phyloP scores from a whole-genome alignment of 1,284 basidiomycete species.

The Apiotrichum gracile region DNA sequence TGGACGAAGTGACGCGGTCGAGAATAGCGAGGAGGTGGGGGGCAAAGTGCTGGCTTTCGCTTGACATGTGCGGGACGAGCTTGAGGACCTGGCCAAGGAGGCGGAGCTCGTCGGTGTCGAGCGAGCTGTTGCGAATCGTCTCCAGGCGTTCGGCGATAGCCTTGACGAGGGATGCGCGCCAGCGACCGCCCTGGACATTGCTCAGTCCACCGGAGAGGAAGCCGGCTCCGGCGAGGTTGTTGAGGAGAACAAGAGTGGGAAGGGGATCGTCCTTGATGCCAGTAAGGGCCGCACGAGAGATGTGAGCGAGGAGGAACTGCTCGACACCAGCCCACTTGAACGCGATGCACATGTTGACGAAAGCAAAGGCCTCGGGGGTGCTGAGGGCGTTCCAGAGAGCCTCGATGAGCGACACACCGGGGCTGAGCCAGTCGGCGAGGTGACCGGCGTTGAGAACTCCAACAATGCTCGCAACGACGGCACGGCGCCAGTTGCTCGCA shows the following conservation, averaged over 20 bases:
- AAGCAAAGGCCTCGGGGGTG: constrained; percentile 31
- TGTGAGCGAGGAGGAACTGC: constrained; percentile 43
- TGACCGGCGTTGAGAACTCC: constrained; percentile 40
- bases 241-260: constrained; percentile 39
- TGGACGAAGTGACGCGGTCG: background rate
- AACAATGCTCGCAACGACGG: constrained; percentile 28
- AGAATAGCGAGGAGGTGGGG: constrained; percentile 13
- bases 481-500: constrained; percentile 21
- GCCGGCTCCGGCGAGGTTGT: constrained; percentile 38
- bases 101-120: constrained; percentile 18
- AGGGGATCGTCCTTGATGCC: constrained; percentile 31
- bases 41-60: constrained; percentile 22
- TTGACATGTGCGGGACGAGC: constrained; percentile 28
- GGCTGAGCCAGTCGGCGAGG: constrained; percentile 46
- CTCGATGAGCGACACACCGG: constrained; percentile 44
- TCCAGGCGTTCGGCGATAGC: constrained; percentile 15
- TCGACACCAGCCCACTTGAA: constrained; percentile 45
- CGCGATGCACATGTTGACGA: constrained; percentile 39
- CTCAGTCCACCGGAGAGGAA: constrained; percentile 39
- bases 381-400: constrained; percentile 33
- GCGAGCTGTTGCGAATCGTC: background rate
- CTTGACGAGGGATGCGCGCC: constrained; percentile 34
- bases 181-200: constrained; percentile 46
- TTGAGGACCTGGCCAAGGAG: constrained; percentile 30
- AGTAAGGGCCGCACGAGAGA: constrained; percentile 25